Conservation (phyloP, 345 rosid genomes). For the Eucalyptus leucophloia region DNA sequence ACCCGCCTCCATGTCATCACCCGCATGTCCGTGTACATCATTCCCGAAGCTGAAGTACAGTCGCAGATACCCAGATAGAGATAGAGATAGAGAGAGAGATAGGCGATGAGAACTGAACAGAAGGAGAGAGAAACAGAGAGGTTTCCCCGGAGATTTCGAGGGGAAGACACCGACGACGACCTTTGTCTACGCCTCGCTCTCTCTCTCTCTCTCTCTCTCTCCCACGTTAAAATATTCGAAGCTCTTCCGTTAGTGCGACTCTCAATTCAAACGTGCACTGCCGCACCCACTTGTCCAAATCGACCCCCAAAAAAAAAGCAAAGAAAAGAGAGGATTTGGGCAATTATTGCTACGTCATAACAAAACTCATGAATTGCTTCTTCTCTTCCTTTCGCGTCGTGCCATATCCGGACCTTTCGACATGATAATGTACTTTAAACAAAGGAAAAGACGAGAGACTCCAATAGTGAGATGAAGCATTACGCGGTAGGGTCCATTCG, state of each 20-base stretch:
- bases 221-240: background rate
- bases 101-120: background rate
- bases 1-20: slow-evolving; percentile 78
- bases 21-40: slow-evolving; percentile 14
- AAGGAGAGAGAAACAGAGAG: background rate
- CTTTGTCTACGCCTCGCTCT: background rate
- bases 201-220: background rate
- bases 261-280: no score
- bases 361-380: background rate
- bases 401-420: background rate
- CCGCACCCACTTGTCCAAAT: background rate
- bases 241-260: background rate
- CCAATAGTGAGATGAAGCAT: background rate
- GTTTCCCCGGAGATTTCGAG: background rate
- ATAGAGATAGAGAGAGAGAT: background rate
- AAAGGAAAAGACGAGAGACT: background rate
- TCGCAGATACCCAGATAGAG: background rate
- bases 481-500: background rate
- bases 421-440: background rate
- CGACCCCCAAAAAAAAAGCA: background rate
- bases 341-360: background rate
- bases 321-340: background rate
- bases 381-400: background rate
- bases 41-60: background rate
- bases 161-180: background rate